Evolutionary conservation across 305 asterid species (phyloP), one percentile per base, ranked within the genome.

Genomic region (Plantago coronopus): DNA sequence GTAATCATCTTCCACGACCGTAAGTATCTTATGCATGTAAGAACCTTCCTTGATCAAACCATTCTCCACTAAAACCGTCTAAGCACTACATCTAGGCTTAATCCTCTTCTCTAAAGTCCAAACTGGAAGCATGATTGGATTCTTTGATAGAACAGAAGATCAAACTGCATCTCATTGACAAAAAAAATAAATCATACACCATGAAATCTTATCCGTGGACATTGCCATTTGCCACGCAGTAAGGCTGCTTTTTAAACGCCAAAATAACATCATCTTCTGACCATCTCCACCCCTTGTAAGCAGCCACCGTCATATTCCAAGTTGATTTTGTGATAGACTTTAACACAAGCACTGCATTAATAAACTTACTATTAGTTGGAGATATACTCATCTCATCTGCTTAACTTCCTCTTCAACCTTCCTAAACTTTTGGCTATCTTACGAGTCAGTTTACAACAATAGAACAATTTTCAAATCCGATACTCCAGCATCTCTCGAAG

Each of bases 201-300:
- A 34, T 17, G 25, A 46, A 13, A 76, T 62, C 54, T 69, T 72
- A 5, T 69, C 72, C 18, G 9, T 31, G 1, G 78, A 76, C 10
- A 19, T 4, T 4, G 9, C 38, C 73, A 75, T 72, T 4, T 4
- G 9, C 38, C 73, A 75, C 69, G 48, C 57, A 58, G 7, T 45
- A 20, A 0, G 76, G 63, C 17, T 57, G 2, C 57, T 54, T 76
- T 64, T 19, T 57, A 49, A 79, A 76, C 18, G 74, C 76, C 23
- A 9, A 40, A 7, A 56, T 31, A 38, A 79, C 59, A 53, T 71
- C 72, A 29, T 61, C 63, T 27, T 73, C 78, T 11, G 79, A 70
- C 56, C 57, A 65, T 7, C 81, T 79, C 74, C 76, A 76, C 17
- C 3, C 59, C 63, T 65, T 62, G n/a, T 61, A 79, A 22, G 17